A percentile compares a stretch with the other conserved stretches of the same genome.
These are phyloP conservation scores for Verbascum thapsus DNA, from an alignment of 257 asterid genomes.

Conservation along the genomic window DNA sequence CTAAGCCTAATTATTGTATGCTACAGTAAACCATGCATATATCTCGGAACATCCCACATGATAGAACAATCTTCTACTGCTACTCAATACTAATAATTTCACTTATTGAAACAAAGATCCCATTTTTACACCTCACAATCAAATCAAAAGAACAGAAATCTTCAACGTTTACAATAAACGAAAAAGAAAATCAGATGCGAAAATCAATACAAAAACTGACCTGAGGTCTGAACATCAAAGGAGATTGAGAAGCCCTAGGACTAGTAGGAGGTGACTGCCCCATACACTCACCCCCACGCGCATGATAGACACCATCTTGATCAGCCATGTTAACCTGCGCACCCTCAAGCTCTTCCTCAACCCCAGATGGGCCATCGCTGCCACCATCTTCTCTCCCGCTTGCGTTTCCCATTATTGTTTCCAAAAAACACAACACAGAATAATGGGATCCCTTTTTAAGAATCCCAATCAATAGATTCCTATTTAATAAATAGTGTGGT, in stretches of 20 bases:
- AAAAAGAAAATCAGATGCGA: background rate
- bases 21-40: constrained; percentile 33
- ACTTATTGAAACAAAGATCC: constrained; percentile 26
- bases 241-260: constrained; percentile 88
- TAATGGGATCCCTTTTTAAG: constrained; percentile 35
- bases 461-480: constrained; percentile 35
- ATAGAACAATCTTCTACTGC: constrained; percentile 25
- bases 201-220: constrained; percentile 34
- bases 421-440: constrained; percentile 28
- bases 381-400: constrained; percentile 81
- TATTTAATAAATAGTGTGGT: constrained; percentile 17
- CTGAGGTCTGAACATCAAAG: constrained; percentile 91
- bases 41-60: constrained; percentile 22
- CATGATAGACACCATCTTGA: constrained; percentile 40
- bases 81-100: constrained; percentile 22
- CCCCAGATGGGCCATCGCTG: constrained; percentile 51
- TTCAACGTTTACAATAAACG: background rate
- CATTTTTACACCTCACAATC: constrained; percentile 21
- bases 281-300: constrained; percentile 51
- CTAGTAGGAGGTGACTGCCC: constrained; percentile 92
- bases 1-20: constrained; percentile 32
- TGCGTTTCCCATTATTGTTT: constrained; percentile 73
- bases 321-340: constrained; percentile 53
- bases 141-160: constrained; percentile 20
- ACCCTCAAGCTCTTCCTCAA: constrained; percentile 40